Evolutionary conservation across 805 yeast species (phyloP), one percentile per base, ranked within the genome.

Genomic region (Lipomyces mesembrius): DNA sequence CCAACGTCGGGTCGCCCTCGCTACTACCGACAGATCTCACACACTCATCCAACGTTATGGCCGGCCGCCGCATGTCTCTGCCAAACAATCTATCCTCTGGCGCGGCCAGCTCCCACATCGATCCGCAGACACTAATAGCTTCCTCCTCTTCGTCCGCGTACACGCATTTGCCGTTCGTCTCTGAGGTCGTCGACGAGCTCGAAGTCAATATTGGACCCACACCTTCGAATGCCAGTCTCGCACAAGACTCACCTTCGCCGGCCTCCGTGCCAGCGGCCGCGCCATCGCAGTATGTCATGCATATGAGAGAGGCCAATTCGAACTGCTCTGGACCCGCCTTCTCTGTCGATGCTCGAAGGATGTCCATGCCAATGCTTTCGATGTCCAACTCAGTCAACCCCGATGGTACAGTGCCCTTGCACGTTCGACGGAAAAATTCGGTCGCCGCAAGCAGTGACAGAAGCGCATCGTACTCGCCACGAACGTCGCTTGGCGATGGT

Each of bases 11-110:
- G n/a, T 25, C 55, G 17, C 34, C 55, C 2, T 52, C 55, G 34
- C 51, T 60, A 3, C 60, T 55, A 29, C 39, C 63, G n/a, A 60
- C 63, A 14, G 63, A 60, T 22, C 60, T 60, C 25, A 60, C 63
- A 2, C 63, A 60, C 52, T 60, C 63, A 12, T 12, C 65, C 51
- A 60, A 60, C 34, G 62, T 60, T 27, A 60, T 60, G 63, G 62
- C 63, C 60, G 63, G 63, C 29, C 22, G 63, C 22, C 39, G 63
- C 20, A 63, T 60, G 34, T 60, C 63, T 12, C 60, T 55, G 51
- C 53, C 63, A 43, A 37, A 25, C 25, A 29, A 43, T 46, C 29
- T 59, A 12, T 27, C 25, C 39, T 34, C 61, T 22, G 27, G 57
- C 35, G 60, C 25, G 7, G n/a, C 56, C 11, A n/a, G 27, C 20